Base-by-base conservation (phyloP, 768 basidiomycete species). In the Lactarius akahatsu region DNA sequence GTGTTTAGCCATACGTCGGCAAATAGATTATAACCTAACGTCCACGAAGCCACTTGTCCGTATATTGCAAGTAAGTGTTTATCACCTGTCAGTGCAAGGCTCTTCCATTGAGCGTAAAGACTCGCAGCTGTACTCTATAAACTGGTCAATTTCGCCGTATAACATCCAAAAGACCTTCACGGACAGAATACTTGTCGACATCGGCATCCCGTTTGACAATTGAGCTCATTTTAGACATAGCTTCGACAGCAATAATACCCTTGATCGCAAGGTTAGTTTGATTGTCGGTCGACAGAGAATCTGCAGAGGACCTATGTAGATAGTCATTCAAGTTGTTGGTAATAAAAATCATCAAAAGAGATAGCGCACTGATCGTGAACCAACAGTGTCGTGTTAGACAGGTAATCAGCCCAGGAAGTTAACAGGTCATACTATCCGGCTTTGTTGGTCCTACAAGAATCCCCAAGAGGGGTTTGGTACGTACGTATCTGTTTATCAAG, bases 181-280 rank as follows among this genome's bases (percentile, higher is more conserved):
- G 4, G 20, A 76, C 77, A 8, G 59, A 58, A 56, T 73, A 79
- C 56, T 73, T 66, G 15, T 59, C 34, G 0, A 67, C 71, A 6
- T 75, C 72, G 0, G 28, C 52, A 1, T 34, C 20, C 5, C 73
- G 38, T 0, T 73, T 71, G n/a, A 76, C 56, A 2, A 71, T 62
- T 3, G 73, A 69, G 8, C 80, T 79, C 50, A 90, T 85, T 66
- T 83, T 77, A 2, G 83, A 79, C 86, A 89, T 88, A 4, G 84
- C 85, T 67, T 82, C 76, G 71, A 89, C 86, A 6, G 86, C 87
- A 56, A 88, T 76, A 63, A 88, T 86, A 45, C 88, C 88, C 71
- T 90, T 90, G 75, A 89, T 84, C 5, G 87, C 88, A n/a, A 88
- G 78, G 71, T 88, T 89, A 16, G 87, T 89, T 71, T 87, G 86